Conservation (phyloP, 164 flowering plant genomes). For the Annona cherimola region DNA sequence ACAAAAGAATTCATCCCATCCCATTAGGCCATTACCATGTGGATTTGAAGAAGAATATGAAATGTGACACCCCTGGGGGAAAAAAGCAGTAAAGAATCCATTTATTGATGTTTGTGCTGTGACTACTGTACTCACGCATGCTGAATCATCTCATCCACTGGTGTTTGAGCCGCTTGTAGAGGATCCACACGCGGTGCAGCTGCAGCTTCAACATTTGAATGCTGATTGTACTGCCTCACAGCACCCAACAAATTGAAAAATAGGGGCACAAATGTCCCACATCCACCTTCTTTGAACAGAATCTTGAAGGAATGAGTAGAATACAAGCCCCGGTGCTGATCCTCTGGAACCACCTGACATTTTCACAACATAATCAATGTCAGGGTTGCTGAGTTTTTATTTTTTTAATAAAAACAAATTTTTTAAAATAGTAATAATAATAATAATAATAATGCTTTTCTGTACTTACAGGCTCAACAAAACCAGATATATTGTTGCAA, state of each 20-base stretch:
- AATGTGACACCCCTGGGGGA: not conserved
- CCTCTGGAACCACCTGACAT: conserved; percentile 81
- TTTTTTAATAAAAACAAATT: not conserved
- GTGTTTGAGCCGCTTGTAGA: conserved; percentile 81
- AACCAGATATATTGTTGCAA: conserved; percentile 96
- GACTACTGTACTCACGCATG: conserved; percentile 89
- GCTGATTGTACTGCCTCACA: conserved; percentile 68
- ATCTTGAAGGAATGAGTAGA: conserved; percentile 91
- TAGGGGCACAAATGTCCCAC: conserved; percentile 91
- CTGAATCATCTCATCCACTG: conserved; percentile 98
- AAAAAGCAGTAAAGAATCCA: not conserved
- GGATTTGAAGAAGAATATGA: too few relatives aligned
- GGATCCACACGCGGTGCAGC: conserved; percentile 61
- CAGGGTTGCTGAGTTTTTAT: not conserved
- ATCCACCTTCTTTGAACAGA: conserved; percentile 95
- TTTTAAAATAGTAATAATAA: not conserved
- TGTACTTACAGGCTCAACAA: conserved; percentile 89
- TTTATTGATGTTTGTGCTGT: not conserved
- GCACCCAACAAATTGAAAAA: conserved; percentile 73
- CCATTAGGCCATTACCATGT: too few relatives aligned
- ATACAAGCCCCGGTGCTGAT: conserved; percentile 71
- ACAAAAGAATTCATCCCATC: not conserved
- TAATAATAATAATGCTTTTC: not conserved
- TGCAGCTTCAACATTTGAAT: conserved; percentile 13
- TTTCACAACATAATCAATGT: not conserved